Evolutionary conservation across 257 asterid species (phyloP), one percentile per base, ranked within the genome.

Genomic region (Mentha longifolia): DNA sequence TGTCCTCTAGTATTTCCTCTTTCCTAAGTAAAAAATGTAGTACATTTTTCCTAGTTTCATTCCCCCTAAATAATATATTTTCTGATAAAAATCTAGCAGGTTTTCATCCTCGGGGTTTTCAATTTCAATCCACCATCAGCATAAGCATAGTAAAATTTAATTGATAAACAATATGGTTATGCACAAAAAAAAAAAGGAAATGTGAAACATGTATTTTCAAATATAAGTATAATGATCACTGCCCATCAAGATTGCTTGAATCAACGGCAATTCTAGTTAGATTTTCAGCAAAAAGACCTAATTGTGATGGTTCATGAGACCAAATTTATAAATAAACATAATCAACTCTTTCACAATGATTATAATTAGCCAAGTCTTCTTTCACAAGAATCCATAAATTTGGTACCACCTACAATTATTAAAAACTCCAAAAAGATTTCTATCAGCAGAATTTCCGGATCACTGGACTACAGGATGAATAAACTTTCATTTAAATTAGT

Each of bases 231-330:
- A 28, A 28, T 41, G 9, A 58, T 47, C 9, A 19, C 13, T 35
- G 39, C 60, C 59, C 20, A 66, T 58, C 8, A 61, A 50, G 56
- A 67, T 60, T 73, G 68, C 65, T 73, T 61, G 33, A 39, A 71
- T 61, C 25, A 28, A 37, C 66, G 6, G 70, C 73, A 73, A 47
- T 33, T 62, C 16, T 56, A 58, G 73, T 63, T 30, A 20, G 31
- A 58, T 47, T 79, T 68, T 74, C 75, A 15, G 37, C 31, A 17
- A 10, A 10, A 66, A 41, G 17, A 64, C 79, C 76, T 58, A 62
- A 68, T 15, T 63, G 8, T 76, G 72, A 73, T 73, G 72, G 41
- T 67, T 61, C 35, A 11, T 61, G 71, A 54, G 30, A 68, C 70
- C 78, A 65, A 64, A 79, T 6, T 5, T 49, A n/a, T 6, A 57